A percentile compares a stretch with the other conserved stretches of the same genome.
Evolutionary conservation across 371 early-diverging fungal genomes (phyloP).

Genomic region (Mortierella polycephala): DNA sequence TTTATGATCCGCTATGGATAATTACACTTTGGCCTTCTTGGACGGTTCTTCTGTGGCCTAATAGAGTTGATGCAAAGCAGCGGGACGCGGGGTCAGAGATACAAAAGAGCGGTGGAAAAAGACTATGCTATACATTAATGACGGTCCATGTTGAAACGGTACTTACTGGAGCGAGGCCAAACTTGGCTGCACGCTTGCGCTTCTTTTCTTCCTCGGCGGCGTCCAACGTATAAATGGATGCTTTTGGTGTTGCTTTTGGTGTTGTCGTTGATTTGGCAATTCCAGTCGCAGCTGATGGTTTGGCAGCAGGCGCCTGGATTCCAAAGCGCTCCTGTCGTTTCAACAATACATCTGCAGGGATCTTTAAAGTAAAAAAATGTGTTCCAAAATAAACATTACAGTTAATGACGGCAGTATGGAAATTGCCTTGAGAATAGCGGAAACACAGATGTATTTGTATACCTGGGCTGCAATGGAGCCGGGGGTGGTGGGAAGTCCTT

Average conservation of each 20-base stretch:
- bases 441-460: not conserved
- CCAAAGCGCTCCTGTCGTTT: constrained; percentile 44
- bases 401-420: too few relatives aligned
- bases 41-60: too few relatives aligned
- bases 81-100: too few relatives aligned
- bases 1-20: too few relatives aligned
- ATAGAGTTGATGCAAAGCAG: too few relatives aligned
- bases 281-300: constrained; percentile 4
- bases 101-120: not conserved
- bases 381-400: not conserved
- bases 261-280: not conserved
- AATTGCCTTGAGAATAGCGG: not conserved
- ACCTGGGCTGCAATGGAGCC: constrained; percentile 26
- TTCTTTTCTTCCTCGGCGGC: constrained; percentile 75
- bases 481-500: constrained; percentile 19
- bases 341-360: constrained; percentile 34
- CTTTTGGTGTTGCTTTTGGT: not conserved
- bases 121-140: not conserved
- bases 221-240: constrained; percentile 23
- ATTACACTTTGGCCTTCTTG: too few relatives aligned
- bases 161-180: constrained; percentile 56
- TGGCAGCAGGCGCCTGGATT: constrained; percentile 23
- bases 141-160: too few relatives aligned
- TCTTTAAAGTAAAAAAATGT: constrained; percentile 6
- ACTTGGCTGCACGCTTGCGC: constrained; percentile 72